phyloP scores from a whole-genome alignment of 495 filamentous ascomycete genomes.

The Annulohypoxylon stygium region DNA sequence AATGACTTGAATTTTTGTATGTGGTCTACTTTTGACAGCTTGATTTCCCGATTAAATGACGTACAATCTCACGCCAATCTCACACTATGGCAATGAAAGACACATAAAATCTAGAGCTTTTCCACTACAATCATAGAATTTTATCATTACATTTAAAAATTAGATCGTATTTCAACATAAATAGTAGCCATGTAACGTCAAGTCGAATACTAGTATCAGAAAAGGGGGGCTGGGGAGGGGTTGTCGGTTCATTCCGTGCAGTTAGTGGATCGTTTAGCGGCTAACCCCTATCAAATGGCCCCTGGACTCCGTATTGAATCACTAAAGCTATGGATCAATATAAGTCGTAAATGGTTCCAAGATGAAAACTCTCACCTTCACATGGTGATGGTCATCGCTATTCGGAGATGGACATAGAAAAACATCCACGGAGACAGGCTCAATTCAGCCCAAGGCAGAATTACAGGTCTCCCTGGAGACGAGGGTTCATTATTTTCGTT shows the following conservation, averaged over 20 bases:
- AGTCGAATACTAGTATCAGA: not conserved
- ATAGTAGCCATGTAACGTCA: too few relatives aligned
- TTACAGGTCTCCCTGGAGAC: not conserved
- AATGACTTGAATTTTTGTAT: too few relatives aligned
- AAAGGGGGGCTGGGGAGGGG: not conserved
- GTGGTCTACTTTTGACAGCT: too few relatives aligned
- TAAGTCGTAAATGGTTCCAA: too few relatives aligned
- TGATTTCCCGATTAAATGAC: too few relatives aligned
- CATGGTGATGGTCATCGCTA: not conserved
- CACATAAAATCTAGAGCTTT: too few relatives aligned
- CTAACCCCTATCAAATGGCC: not conserved
- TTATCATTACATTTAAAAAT: not conserved
- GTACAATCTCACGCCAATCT: too few relatives aligned
- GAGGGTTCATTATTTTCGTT: not conserved
- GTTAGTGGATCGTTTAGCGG: not conserved
- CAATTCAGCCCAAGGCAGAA: not conserved
- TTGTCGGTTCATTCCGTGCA: not conserved
- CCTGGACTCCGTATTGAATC: not conserved
- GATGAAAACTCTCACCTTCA: not conserved
- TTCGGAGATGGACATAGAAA: constrained; percentile 15
- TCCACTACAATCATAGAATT: too few relatives aligned
- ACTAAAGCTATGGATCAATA: not conserved
- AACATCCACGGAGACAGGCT: not conserved
- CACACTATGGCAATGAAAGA: too few relatives aligned
- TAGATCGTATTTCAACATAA: too few relatives aligned